Base-by-base conservation (phyloP, 225 moss, liverwort and hornwort species). In the Sphagnum tenellum region DNA sequence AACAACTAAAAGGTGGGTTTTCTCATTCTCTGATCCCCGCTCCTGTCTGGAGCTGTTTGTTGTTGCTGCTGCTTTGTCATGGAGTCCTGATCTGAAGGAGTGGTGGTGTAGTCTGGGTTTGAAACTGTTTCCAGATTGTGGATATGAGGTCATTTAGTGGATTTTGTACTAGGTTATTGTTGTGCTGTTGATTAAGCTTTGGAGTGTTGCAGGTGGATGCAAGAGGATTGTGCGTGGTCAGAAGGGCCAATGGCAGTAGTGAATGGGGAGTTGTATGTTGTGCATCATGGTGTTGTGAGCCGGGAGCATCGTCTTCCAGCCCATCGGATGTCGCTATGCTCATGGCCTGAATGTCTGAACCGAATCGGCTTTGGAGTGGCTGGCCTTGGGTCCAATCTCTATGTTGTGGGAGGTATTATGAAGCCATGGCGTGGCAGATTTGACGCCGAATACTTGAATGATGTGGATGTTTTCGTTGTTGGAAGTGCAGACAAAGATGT, bases 381-480 rank as follows among this genome's bases (percentile, higher is more conserved):
- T 45, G 95, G 95, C 55, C 77, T 96, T 7, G 89, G 92, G 55
- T 70, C 74, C 4, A 89, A 96, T 60, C 71, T 96, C 10, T 96
- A 89, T 56, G 89, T 96, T 9, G 84, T 96, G n/a, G 95, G 95
- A 4, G 95, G 95, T 13, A 78, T 96, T 48, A 75, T 82, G 49
- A 69, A 65, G 11, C 87, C 90, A 60, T 70, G 86, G 45, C 78
- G 72, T 0, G 80, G 75, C 56, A 79, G 74, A 52, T 72, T 76
- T 54, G 83, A 88, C 5, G 75, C 81, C 12, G 71, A 62, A 2
- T 75, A 73, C 6, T 78, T 92, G 44, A 75, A 69, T 72, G 88
- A 96, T 57, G 85, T 96, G 50, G 90, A 96, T 63, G 92, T 92
- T 47, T 92, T 92, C 56, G 82, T 80, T 62, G 96, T 96, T 45